Evolutionary conservation across 78 protist genomes (phyloP).

Genomic region (Dictyostelium purpureum): DNA sequence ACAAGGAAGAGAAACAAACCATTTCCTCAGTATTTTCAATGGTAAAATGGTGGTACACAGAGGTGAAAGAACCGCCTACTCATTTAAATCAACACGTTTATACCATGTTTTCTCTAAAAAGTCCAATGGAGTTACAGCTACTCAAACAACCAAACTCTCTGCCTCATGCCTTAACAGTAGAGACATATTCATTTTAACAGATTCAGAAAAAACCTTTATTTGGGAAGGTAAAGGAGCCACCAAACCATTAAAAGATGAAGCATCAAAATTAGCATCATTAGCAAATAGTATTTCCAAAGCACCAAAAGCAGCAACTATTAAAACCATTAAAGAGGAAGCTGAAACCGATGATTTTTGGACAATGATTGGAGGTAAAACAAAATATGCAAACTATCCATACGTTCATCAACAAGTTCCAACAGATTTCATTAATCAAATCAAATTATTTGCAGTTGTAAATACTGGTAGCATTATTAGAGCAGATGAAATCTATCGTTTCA

Average conservation of each 20-base stretch:
- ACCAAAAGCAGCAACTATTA: background rate
- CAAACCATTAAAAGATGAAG: constrained; percentile 18
- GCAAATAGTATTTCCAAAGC: constrained; percentile 1
- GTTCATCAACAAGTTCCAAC: background rate
- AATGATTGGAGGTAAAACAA: constrained; percentile 43
- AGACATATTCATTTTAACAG: constrained; percentile 14
- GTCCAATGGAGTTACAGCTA: background rate
- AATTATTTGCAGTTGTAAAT: constrained; percentile 27
- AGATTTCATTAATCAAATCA: background rate
- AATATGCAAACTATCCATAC: constrained; percentile 20
- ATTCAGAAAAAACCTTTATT: background rate
- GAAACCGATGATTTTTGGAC: constrained; percentile 42
- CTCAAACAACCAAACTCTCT: constrained; percentile 4
- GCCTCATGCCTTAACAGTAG: constrained; percentile 4
- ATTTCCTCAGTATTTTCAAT: constrained; percentile 22
- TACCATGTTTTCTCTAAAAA: constrained; percentile 35
- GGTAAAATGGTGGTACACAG: constrained; percentile 54
- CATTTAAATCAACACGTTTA: background rate
- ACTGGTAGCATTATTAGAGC: constrained; percentile 74
- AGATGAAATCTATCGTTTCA: constrained; percentile 41
- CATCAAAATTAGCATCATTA: constrained; percentile 13
- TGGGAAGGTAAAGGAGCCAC: constrained; percentile 45
- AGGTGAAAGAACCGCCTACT: constrained; percentile 15
- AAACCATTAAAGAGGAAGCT: background rate
- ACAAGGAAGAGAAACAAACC: constrained; percentile 50